These are phyloP conservation scores for Microthlaspi erraticum DNA, from an alignment of 345 rosid species.

Conservation along the genomic window DNA sequence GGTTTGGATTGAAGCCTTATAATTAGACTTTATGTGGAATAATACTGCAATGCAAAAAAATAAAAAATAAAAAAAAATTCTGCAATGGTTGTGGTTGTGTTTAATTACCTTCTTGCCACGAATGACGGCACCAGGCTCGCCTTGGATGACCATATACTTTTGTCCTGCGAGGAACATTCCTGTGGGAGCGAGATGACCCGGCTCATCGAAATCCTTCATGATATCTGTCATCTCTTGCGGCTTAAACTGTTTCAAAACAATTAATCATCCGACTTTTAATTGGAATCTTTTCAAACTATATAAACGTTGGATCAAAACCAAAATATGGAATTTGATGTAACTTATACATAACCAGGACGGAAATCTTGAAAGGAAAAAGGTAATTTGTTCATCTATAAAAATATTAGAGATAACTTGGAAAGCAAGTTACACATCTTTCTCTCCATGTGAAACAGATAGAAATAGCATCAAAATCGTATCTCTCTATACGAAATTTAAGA, in stretches of 20 bases:
- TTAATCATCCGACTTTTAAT: not conserved
- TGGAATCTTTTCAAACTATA: not conserved
- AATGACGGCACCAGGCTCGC: conserved; percentile 67
- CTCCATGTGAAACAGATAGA: no score
- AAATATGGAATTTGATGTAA: not conserved
- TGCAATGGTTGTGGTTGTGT: no score
- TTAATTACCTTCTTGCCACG: conserved; percentile 70
- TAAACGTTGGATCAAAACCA: conserved; percentile 12
- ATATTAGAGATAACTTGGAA: not conserved
- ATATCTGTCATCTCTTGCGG: conserved; percentile 57
- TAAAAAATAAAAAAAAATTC: no score
- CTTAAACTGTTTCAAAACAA: conserved; percentile 51
- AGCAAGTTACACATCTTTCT: not conserved
- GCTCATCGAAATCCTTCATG: conserved; percentile 69
- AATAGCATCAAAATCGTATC: no score
- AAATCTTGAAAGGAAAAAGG: not conserved
- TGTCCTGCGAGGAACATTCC: conserved; percentile 61
- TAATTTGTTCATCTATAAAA: not conserved
- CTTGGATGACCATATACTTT: conserved; percentile 58
- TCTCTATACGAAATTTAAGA: no score
- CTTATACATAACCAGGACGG: not conserved
- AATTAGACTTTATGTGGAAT: no score
- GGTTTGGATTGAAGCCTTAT: no score
- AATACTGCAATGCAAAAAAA: no score
- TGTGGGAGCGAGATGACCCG: conserved; percentile 73